Evolutionary conservation across 305 asterid species (phyloP).

Genomic region (Solanum hybrid): DNA sequence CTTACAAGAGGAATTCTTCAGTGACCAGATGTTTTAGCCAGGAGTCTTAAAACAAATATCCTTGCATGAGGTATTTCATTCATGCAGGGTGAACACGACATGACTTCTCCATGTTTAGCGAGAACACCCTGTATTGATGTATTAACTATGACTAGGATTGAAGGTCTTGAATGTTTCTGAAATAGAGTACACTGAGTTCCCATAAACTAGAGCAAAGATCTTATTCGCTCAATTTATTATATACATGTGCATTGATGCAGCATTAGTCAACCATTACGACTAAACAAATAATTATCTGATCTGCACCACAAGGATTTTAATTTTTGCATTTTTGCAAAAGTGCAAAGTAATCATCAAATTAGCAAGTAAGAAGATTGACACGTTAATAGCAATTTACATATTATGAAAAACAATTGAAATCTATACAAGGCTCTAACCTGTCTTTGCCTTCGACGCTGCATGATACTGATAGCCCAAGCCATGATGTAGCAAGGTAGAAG

Average conservation of each 20-base stretch:
- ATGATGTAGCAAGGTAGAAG: slow-evolving; percentile 45
- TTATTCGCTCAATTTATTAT: background rate
- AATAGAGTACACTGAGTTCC: background rate
- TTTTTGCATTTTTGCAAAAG: background rate
- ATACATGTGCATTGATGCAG: background rate
- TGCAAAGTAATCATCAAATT: background rate
- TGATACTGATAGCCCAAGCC: slow-evolving; percentile 41
- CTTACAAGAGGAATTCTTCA: background rate
- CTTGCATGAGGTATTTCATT: background rate
- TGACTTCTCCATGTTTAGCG: background rate
- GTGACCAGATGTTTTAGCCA: background rate
- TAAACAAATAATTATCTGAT: background rate
- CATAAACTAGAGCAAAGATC: background rate
- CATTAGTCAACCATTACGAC: background rate
- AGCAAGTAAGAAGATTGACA: background rate
- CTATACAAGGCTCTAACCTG: slow-evolving; percentile 25
- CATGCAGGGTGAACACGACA: background rate
- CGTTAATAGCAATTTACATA: background rate
- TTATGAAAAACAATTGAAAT: background rate
- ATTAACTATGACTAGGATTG: background rate
- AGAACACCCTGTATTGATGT: background rate
- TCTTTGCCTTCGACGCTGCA: slow-evolving; percentile 45
- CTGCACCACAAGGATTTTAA: background rate
- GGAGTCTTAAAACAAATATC: background rate
- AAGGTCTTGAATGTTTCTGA: background rate